Conservation (phyloP, 306 rosid species). For the Castanea mollissima region DNA sequence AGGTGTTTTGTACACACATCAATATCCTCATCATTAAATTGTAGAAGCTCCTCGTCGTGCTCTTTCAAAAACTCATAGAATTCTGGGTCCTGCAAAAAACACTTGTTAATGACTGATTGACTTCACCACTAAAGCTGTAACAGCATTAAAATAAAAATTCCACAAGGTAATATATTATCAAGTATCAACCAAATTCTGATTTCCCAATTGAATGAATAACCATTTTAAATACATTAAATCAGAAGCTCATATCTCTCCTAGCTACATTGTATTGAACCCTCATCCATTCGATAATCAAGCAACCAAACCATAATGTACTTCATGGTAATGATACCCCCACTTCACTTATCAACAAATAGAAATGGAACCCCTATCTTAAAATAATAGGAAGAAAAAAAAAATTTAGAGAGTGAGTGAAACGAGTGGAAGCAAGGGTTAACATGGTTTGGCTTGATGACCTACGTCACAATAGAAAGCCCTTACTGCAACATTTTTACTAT, state of each 20-base stretch:
- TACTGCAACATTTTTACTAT: too few species aligned
- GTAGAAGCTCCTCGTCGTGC: slow-evolving; percentile 78
- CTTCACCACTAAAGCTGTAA: slow-evolving; percentile 10
- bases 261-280: background rate
- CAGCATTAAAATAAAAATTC: background rate
- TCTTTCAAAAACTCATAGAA: slow-evolving; percentile 74
- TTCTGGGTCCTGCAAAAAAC: slow-evolving; percentile 71
- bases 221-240: background rate
- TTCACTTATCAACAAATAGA: too few species aligned
- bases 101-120: slow-evolving; percentile 31
- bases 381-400: too few species aligned
- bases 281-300: background rate
- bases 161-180: slow-evolving; percentile 8
- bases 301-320: background rate
- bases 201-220: background rate
- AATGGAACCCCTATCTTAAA: too few species aligned
- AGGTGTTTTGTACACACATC: slow-evolving; percentile 48
- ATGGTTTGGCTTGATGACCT: too few species aligned
- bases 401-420: too few species aligned
- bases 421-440: too few species aligned
- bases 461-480: too few species aligned
- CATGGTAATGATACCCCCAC: too few species aligned
- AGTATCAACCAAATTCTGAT: slow-evolving; percentile 5
- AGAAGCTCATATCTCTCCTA: background rate
- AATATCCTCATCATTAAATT: slow-evolving; percentile 62